Base-by-base conservation (phyloP, 768 basidiomycete genomes). In the Mycena chlorophos region DNA sequence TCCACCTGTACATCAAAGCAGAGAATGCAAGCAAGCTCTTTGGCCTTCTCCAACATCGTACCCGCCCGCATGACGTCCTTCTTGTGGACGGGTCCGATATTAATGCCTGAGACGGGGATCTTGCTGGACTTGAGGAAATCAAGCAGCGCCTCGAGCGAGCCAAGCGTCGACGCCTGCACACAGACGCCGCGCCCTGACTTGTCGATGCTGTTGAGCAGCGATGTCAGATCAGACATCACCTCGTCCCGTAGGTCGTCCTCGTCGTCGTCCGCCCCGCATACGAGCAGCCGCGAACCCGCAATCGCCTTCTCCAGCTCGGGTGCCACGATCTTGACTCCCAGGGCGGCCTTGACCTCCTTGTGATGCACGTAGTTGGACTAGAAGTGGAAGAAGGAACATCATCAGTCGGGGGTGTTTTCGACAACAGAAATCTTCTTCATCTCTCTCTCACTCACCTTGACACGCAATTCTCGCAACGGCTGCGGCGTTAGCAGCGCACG, bases 281-380 rank as follows among this genome's bases (percentile, higher is more conserved):
- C 91, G 47, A 98, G 83, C 49, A 99, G 76, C 8, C 93, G 88
- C 37, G 96, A 98, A 65, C 97, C 97, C 56, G 96, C 96, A 58
- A 98, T 96, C 13, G 97, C 95, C 70, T 98, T 98, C 66, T 98
- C 97, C 19, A 99, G 83, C 67, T 97, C 96, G 1, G 96, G 88
- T 0, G 93, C 97, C 39, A 88, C 83, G 57, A 99, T 84, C 77
- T 99, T 99, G 69, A 99, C 88, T 68, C 97, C 96, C 48, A 97
- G 79, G 5, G 97, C 94, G 2, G 96, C 97, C 75, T 94, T 98
- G 71, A 98, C 91, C 71, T 92, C 88, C 73, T 94, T 96, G 75
- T 98, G 91, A 67, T 98, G 97, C 34, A 99, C 94, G 66, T 98
- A 99, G 49, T 86, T 85, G 17, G 93, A 95, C 94, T 97, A 64